These are phyloP conservation scores for Cladosporium sphaerospermum DNA, from an alignment of 2,329 filamentous ascomycete genomes.

Conservation along the genomic window DNA sequence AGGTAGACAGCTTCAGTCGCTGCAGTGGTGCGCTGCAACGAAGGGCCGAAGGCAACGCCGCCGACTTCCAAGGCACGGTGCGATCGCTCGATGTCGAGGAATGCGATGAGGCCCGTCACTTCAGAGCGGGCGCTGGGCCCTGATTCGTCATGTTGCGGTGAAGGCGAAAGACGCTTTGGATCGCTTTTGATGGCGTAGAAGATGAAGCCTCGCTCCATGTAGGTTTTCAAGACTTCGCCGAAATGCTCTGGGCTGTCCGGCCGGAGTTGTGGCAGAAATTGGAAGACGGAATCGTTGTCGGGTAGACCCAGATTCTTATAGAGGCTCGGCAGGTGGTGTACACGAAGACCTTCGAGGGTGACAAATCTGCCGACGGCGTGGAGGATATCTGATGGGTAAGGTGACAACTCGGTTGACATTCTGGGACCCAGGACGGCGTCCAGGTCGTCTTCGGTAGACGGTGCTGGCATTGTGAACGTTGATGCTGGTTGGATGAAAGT, in stretches of 20 bases:
- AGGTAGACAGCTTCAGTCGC: slow-evolving; percentile 56
- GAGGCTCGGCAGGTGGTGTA: slow-evolving; percentile 13
- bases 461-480: too few relatives aligned
- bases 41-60: slow-evolving; percentile 45
- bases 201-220: slow-evolving; percentile 19
- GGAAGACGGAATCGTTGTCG: slow-evolving; percentile 29
- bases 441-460: not conserved
- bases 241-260: slow-evolving; percentile 27
- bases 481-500: too few relatives aligned
- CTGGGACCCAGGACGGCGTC: slow-evolving; percentile 1
- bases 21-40: slow-evolving; percentile 48
- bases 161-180: slow-evolving; percentile 19
- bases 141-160: not conserved
- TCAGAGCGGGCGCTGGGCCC: slow-evolving; percentile 24
- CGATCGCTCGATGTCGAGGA: slow-evolving; percentile 43
- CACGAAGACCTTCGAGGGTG: slow-evolving; percentile 13
- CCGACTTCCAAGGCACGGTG: slow-evolving; percentile 55
- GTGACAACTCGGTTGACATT: not conserved
- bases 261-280: slow-evolving; percentile 33
- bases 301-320: slow-evolving; percentile 13
- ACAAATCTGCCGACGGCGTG: slow-evolving; percentile 13
- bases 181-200: slow-evolving; percentile 41
- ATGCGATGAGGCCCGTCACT: slow-evolving; percentile 35
- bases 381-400: slow-evolving; percentile 8
- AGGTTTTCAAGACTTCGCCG: slow-evolving; percentile 10